Base-by-base conservation (phyloP, 2,329 filamentous ascomycete genomes). In the Penicillium corylophilum region DNA sequence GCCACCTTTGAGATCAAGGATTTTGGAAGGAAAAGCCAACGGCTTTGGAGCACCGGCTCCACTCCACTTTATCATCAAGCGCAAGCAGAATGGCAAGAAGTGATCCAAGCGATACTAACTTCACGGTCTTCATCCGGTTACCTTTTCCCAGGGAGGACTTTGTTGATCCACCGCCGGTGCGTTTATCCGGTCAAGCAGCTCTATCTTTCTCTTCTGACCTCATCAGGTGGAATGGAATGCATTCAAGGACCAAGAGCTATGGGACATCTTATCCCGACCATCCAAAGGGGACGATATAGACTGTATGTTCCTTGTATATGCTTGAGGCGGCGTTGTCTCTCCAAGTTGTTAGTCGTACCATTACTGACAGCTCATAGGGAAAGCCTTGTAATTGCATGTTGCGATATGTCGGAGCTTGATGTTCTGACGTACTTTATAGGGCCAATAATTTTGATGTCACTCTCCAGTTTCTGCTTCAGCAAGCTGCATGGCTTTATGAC, bases 401-500 rank as follows among this genome's bases (percentile, higher is more conserved):
- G 16, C 33, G 9, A 12, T 15, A n/a, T 13, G 12, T 6, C 13
- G 24, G 13, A 20, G 28, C 35, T 5, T n/a, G 20, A 20, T 24
- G 2, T 4, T 15, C 56, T 61, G 45, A 57, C 36, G 44, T 43
- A 7, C 8, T 20, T 12, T 53, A 31, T 42, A 88, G 87, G 66
- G 90, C 89, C 42, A 78, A 82, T 46, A 80, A 83, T 41, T 96
- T 96, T 72, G 82, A 92, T 56, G 93, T 96, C 18, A 87, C 89
- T 23, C 84, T 95, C 51, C 82, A 90, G 36, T 97, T 97, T 66
- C 81, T 99, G 28, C 82, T 96, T 15, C 90, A 96, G 68, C 91
- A 99, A 73, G 91, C 91, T 57, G 91, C 90, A 71, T 96, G 91
- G 82, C 82, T 97, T 5, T 96, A 94, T 66, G 92, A 97, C 69